A percentile compares a stretch with the other conserved stretches of the same genome.
Conservation (phyloP, 257 asterid genomes). For the Solanum tacnaense region DNA sequence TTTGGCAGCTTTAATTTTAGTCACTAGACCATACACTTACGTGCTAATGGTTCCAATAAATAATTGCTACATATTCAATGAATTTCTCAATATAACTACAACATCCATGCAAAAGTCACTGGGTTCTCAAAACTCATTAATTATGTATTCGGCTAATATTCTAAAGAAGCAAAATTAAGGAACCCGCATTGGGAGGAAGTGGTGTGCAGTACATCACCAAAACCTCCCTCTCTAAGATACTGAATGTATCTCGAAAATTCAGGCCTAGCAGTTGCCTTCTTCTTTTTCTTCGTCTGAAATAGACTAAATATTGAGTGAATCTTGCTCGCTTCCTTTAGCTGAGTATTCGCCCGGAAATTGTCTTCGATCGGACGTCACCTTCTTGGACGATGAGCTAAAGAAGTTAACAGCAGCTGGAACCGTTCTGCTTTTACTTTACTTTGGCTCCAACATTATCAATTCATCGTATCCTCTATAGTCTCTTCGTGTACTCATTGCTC, state of each 20-base stretch:
- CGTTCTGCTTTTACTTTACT: not conserved
- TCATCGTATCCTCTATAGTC: slow-evolving; percentile 32
- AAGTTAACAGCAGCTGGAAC: not conserved
- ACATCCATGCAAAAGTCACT: too few relatives aligned
- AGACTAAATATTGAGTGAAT: slow-evolving; percentile 8
- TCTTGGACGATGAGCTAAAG: not conserved
- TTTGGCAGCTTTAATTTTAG: not conserved
- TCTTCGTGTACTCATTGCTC: slow-evolving; percentile 47
- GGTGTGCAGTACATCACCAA: not conserved
- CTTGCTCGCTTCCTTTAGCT: slow-evolving; percentile 7
- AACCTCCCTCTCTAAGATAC: slow-evolving; percentile 10
- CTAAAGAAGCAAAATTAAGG: too few relatives aligned
- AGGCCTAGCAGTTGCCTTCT: not conserved
- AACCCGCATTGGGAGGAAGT: not conserved
- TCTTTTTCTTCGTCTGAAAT: not conserved
- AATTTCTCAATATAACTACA: too few relatives aligned
- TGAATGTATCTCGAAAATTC: slow-evolving; percentile 4
- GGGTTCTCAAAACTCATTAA: too few relatives aligned
- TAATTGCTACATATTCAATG: too few relatives aligned
- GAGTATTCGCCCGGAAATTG: not conserved
- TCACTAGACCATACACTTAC: not conserved
- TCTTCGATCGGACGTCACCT: not conserved
- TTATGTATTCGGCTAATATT: too few relatives aligned
- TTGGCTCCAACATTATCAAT: slow-evolving; percentile 4
- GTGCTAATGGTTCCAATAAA: too few relatives aligned